These are phyloP conservation scores for Schoenoplectus tabernaemontani DNA, from an alignment of 202 grass and related monocot species.

Conservation along the genomic window DNA sequence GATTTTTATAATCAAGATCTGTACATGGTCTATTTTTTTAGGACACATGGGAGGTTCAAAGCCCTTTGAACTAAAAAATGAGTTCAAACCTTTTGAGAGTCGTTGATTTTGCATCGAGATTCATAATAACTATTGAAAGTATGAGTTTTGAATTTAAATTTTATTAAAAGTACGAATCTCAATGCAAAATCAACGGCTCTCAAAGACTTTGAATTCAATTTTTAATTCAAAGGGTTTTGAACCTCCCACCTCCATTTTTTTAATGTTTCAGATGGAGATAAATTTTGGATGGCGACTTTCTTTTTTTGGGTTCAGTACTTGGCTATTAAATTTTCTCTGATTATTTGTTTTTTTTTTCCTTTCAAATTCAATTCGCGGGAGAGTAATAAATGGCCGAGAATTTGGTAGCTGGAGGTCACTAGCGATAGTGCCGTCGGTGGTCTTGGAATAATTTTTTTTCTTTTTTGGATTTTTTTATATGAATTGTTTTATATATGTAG, in stretches of 20 bases:
- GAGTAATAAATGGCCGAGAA: background rate
- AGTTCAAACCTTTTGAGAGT: too few relatives aligned
- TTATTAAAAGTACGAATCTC: too few relatives aligned
- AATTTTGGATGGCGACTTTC: background rate
- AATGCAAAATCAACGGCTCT: too few relatives aligned
- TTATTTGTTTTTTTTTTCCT: background rate
- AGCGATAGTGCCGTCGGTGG: constrained; percentile 13
- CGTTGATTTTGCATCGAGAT: too few relatives aligned
- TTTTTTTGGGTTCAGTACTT: constrained; percentile 3
- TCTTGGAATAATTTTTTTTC: background rate
- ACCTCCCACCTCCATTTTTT: too few relatives aligned
- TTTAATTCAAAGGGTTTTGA: too few relatives aligned
- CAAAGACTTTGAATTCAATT: too few relatives aligned
- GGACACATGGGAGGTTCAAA: too few relatives aligned
- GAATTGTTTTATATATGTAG: background rate
- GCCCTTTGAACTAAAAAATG: too few relatives aligned
- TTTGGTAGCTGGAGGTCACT: constrained; percentile 12
- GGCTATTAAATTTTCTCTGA: background rate
- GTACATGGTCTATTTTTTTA: background rate
- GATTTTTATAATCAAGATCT: background rate
- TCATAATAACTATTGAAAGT: too few relatives aligned
- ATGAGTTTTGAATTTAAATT: too few relatives aligned
- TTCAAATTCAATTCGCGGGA: background rate
- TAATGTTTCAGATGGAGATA: background rate
- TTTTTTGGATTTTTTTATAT: background rate